phyloP scores from a whole-genome alignment of 768 basidiomycete genomes.

The Amanita fuliginea region DNA sequence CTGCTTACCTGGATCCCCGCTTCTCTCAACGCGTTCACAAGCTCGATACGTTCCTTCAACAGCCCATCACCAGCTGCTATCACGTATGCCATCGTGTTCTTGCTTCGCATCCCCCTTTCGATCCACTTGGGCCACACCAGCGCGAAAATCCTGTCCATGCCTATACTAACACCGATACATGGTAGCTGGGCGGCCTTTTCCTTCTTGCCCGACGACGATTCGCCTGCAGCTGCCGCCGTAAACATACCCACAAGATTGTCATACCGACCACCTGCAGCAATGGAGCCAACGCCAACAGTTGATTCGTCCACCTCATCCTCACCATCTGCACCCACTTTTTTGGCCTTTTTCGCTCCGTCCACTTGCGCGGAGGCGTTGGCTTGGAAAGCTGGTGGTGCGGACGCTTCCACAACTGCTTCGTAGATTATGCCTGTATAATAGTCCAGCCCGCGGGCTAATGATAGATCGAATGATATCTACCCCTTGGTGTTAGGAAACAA shows the following conservation, averaged over 20 bases:
- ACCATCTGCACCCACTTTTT: conserved; percentile 30
- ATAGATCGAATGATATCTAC: conserved; percentile 92
- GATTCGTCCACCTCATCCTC: conserved; percentile 90
- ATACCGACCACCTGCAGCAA: conserved; percentile 97
- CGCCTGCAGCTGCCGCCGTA: conserved; percentile 66
- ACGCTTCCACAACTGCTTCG: conserved; percentile 89
- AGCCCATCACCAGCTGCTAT: conserved; percentile 87
- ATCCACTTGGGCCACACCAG: conserved; percentile 83
- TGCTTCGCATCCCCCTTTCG: conserved; percentile 69
- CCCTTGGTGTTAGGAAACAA: background rate
- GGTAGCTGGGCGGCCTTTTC: conserved; percentile 62
- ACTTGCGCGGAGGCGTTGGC: conserved; percentile 21
- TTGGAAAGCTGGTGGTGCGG: conserved; percentile 80
- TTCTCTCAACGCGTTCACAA: no score
- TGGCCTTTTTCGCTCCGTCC: conserved; percentile 31
- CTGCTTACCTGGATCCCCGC: conserved; percentile 50
- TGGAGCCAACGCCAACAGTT: conserved; percentile 92
- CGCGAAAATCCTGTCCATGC: conserved; percentile 88
- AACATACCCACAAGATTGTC: conserved; percentile 93
- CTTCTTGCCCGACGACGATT: conserved; percentile 24
- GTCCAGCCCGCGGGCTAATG: conserved; percentile 93
- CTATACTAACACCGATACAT: conserved; percentile 88
- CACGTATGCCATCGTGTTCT: conserved; percentile 90
- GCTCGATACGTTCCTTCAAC: conserved; percentile 42
- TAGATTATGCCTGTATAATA: conserved; percentile 99